A percentile compares a stretch with the other conserved stretches of the same genome.
These are phyloP conservation scores for Heteromeles arbutifolia DNA, from an alignment of 306 rosid genomes.

Conservation along the genomic window DNA sequence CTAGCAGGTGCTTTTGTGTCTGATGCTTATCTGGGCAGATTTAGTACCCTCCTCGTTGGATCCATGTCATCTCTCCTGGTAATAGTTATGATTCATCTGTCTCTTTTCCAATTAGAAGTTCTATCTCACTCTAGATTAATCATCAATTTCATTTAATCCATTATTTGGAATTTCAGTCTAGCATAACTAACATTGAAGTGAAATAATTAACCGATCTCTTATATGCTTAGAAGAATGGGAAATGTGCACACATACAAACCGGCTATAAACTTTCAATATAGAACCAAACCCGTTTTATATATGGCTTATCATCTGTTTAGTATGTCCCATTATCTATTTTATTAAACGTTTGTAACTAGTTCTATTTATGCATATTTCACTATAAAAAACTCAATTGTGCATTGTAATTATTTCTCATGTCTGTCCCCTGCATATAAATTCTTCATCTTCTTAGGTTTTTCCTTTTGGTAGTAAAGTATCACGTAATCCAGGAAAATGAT, in stretches of 20 bases:
- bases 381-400: no score
- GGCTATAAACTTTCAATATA: no score
- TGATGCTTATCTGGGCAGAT: slow-evolving; percentile 73
- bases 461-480: no score
- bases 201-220: background rate
- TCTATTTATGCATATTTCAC: no score
- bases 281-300: no score
- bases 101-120: background rate
- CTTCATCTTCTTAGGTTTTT: no score
- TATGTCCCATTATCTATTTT: no score
- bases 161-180: background rate
- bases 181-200: background rate
- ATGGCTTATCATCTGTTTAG: no score
- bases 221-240: background rate
- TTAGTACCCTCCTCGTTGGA: slow-evolving; percentile 59
- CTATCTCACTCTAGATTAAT: background rate
- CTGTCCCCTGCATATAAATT: background rate
- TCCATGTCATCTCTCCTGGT: slow-evolving; percentile 61
- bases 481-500: background rate
- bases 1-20: slow-evolving; percentile 65
- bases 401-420: no score
- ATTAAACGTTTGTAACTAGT: no score
- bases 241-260: no score
- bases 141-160: background rate
- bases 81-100: slow-evolving; percentile 24